phyloP scores from a whole-genome alignment of 176 grass and related monocot species.

The Puya raimondii region DNA sequence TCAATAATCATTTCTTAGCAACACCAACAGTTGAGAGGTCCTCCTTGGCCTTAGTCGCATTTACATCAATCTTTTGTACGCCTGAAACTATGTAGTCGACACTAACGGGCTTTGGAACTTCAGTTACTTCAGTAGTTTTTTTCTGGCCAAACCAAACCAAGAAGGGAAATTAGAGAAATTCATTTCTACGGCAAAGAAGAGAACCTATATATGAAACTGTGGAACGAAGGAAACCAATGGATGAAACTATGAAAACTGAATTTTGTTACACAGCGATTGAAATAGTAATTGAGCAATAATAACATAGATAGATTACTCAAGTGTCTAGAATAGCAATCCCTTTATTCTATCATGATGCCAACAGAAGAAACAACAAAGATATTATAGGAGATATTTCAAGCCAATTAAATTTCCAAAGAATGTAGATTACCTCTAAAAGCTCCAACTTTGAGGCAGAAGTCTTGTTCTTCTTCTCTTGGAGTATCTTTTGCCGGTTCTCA shows the following conservation, averaged over 20 bases:
- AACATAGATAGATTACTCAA: too few relatives aligned
- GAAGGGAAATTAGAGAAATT: background rate
- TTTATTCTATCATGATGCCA: background rate
- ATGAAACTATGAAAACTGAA: too few relatives aligned
- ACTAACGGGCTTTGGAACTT: background rate
- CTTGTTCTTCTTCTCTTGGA: constrained; percentile 25
- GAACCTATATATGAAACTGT: background rate
- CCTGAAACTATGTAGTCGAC: background rate
- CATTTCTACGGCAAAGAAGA: background rate
- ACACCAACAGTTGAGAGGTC: background rate
- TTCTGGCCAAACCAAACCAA: constrained; percentile 7
- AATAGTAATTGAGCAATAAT: too few relatives aligned
- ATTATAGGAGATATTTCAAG: background rate
- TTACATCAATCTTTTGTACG: background rate
- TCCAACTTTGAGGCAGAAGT: background rate
- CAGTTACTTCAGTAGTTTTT: constrained; percentile 8
- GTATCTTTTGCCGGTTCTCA: constrained; percentile 18
- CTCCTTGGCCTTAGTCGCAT: background rate
- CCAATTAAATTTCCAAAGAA: background rate
- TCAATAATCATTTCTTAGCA: background rate
- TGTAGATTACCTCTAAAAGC: background rate
- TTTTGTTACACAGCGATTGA: too few relatives aligned
- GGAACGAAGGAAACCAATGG: background rate
- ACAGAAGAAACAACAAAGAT: background rate
- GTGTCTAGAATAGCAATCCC: too few relatives aligned